phyloP scores from a whole-genome alignment of 441 rosid species.

The Capsella rubella region DNA sequence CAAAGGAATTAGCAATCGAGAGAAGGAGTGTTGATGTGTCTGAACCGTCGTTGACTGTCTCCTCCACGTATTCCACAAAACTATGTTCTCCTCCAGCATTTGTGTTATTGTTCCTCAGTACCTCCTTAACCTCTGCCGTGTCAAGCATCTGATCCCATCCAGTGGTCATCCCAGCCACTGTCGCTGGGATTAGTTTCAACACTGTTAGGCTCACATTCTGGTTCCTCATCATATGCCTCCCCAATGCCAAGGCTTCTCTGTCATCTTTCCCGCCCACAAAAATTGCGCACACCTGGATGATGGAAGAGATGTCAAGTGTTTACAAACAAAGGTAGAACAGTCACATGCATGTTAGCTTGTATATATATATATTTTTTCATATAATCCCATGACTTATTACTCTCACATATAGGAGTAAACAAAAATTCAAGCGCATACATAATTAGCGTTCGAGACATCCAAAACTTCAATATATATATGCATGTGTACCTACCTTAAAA shows the following conservation, averaged over 20 bases:
- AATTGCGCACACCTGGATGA: conserved; percentile 39
- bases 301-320: conserved; percentile 7
- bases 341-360: not conserved
- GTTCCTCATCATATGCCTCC: conserved; percentile 45
- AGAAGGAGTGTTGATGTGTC: conserved; percentile 44
- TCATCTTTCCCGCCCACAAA: conserved; percentile 53
- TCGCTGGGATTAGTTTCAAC: conserved; percentile 32
- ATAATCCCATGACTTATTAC: not conserved
- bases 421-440: not conserved
- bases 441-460: not conserved
- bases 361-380: not conserved
- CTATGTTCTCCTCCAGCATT: not conserved
- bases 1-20: conserved; percentile 39
- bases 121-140: conserved; percentile 37
- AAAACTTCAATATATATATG: not conserved
- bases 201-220: conserved; percentile 38
- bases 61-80: conserved; percentile 42
- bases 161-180: not conserved
- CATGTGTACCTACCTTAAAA: conserved; percentile 36
- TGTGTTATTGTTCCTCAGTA: conserved; percentile 20
- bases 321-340: not conserved
- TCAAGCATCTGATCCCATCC: conserved; percentile 47
- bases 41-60: conserved; percentile 39
- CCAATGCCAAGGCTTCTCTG: conserved; percentile 50
- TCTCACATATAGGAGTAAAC: not conserved